Conservation (phyloP, 768 basidiomycete species). For the Lactarius indigo region DNA sequence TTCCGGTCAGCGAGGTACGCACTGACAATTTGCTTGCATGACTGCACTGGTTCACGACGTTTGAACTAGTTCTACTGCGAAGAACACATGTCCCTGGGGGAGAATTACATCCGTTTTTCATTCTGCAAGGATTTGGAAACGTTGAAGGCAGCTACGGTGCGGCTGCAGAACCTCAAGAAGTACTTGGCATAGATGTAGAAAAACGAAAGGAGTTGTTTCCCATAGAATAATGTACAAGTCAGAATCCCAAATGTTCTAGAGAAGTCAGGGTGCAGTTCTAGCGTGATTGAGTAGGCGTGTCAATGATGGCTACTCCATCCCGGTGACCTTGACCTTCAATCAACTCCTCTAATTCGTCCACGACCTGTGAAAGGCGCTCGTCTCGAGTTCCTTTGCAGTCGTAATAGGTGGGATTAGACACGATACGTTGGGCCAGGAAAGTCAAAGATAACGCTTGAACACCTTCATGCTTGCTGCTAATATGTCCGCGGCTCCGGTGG, state of each 20-base stretch:
- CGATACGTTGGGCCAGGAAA: slow-evolving; percentile 67
- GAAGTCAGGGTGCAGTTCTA: not conserved
- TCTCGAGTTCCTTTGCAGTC: slow-evolving; percentile 48
- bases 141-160: slow-evolving; percentile 73
- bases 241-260: not conserved
- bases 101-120: slow-evolving; percentile 83
- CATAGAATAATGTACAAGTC: slow-evolving; percentile 6
- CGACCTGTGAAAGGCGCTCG: slow-evolving; percentile 64
- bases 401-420: slow-evolving; percentile 84
- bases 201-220: not conserved
- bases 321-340: slow-evolving; percentile 1
- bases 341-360: slow-evolving; percentile 47
- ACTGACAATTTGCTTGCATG: slow-evolving; percentile 26
- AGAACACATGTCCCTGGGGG: slow-evolving; percentile 82
- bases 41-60: not conserved
- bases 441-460: slow-evolving; percentile 80
- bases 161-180: slow-evolving; percentile 70
- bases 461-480: slow-evolving; percentile 57
- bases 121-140: slow-evolving; percentile 96
- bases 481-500: slow-evolving; percentile 37
- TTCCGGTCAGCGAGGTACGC: slow-evolving; percentile 88
- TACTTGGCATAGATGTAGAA: slow-evolving; percentile 41
- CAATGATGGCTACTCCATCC: slow-evolving; percentile 11
- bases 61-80: slow-evolving; percentile 79
- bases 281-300: not conserved